phyloP scores from a whole-genome alignment of 2,329 filamentous ascomycete genomes.

The Calonectria pseudoturangicola region DNA sequence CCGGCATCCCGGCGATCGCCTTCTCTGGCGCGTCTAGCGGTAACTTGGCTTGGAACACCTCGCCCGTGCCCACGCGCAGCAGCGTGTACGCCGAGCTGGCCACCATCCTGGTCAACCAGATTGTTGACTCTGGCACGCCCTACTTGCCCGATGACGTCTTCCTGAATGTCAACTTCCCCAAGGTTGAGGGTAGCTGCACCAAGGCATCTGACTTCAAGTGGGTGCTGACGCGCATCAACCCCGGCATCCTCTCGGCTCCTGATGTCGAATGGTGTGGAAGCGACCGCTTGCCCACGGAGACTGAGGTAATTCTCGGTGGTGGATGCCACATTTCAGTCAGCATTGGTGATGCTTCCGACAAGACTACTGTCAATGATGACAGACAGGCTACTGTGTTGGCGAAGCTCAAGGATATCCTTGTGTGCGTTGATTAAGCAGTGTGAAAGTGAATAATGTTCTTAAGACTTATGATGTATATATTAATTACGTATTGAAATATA shows the following conservation, averaged over 20 bases:
- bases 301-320: conserved; percentile 66
- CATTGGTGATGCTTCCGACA: conserved; percentile 75
- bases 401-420: conserved; percentile 58
- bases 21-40: conserved; percentile 75
- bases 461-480: conserved; percentile 14
- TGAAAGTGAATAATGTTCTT: background rate
- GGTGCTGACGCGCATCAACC: conserved; percentile 78
- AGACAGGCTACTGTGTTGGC: conserved; percentile 57
- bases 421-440: conserved; percentile 49
- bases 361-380: conserved; percentile 68
- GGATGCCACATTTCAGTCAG: conserved; percentile 79
- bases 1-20: conserved; percentile 79
- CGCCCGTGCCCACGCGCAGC: conserved; percentile 71
- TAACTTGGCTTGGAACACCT: conserved; percentile 72
- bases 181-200: conserved; percentile 70
- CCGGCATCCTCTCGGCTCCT: conserved; percentile 68
- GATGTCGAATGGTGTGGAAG: conserved; percentile 76
- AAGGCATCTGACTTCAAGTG: conserved; percentile 75
- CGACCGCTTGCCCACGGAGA: conserved; percentile 75
- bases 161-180: conserved; percentile 82
- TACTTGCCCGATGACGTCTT: conserved; percentile 77
- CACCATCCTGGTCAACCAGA: conserved; percentile 71
- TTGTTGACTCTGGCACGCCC: conserved; percentile 75
- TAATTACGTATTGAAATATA: conserved; percentile 17
- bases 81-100: conserved; percentile 79